Percentiles rank a stretch among this genome's conserved stretches.
Evolutionary conservation across 495 filamentous ascomycete species (phyloP).

Genomic region (Aspergillus biplanus): DNA sequence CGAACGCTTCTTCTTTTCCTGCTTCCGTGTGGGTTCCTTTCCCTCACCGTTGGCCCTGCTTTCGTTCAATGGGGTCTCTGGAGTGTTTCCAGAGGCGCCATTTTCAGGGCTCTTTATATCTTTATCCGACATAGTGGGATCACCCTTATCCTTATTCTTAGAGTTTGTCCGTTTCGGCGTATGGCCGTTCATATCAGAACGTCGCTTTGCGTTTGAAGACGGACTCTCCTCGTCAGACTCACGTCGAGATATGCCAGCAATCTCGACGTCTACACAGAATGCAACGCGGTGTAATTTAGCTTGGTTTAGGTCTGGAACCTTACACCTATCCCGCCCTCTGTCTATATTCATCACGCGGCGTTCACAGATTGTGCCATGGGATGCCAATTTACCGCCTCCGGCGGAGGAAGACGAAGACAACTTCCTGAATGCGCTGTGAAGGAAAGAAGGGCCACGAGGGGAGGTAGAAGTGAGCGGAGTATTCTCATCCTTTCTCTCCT

Average conservation of each 20-base stretch:
- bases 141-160: slow-evolving; percentile 69
- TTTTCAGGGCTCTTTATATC: slow-evolving; percentile 36
- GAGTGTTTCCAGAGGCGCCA: slow-evolving; percentile 28
- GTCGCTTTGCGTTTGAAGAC: slow-evolving; percentile 32
- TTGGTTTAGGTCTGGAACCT: slow-evolving; percentile 76
- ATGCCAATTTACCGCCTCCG: slow-evolving; percentile 54
- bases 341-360: slow-evolving; percentile 87
- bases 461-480: slow-evolving; percentile 70
- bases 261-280: slow-evolving; percentile 97
- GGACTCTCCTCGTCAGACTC: slow-evolving; percentile 47
- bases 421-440: slow-evolving; percentile 79
- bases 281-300: slow-evolving; percentile 83
- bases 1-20: slow-evolving; percentile 89
- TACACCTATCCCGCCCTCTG: slow-evolving; percentile 73
- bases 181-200: slow-evolving; percentile 38
- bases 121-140: slow-evolving; percentile 68
- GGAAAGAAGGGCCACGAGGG: slow-evolving; percentile 71
- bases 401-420: slow-evolving; percentile 70
- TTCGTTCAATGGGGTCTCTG: slow-evolving; percentile 27
- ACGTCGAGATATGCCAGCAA: slow-evolving; percentile 67
- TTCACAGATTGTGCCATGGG: slow-evolving; percentile 62
- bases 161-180: slow-evolving; percentile 58
- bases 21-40: slow-evolving; percentile 67
- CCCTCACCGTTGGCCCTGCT: slow-evolving; percentile 37
- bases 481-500: slow-evolving; percentile 50